Evolutionary conservation across 1,284 basidiomycete genomes (phyloP).

Genomic region (Volvariella volvacea): DNA sequence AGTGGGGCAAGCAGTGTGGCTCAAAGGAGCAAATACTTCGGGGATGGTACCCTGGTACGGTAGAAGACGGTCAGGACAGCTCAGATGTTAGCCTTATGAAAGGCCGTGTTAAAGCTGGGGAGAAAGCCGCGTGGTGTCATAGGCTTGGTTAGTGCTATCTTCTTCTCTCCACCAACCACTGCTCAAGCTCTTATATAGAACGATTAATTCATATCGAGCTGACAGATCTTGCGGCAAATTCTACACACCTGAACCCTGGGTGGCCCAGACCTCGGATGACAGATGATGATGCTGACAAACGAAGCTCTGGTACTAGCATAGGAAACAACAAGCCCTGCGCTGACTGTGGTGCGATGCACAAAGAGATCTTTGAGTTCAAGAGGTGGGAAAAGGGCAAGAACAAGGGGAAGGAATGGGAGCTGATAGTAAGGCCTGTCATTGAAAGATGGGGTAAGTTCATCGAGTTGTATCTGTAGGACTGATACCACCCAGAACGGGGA

Average conservation of each 20-base stretch:
- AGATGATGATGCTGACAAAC: constrained; percentile 10
- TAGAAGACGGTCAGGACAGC: constrained; percentile 16
- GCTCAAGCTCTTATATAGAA: constrained; percentile 42
- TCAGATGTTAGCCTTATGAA: constrained; percentile 32
- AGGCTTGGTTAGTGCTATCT: constrained; percentile 25
- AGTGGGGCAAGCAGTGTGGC: constrained; percentile 67
- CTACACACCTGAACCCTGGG: constrained; percentile 48
- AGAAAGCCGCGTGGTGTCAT: constrained; percentile 43
- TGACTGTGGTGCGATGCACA: constrained; percentile 56
- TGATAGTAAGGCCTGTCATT: constrained; percentile 65
- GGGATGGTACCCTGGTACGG: constrained; percentile 31
- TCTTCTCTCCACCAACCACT: constrained; percentile 1
- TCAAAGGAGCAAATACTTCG: constrained; percentile 37
- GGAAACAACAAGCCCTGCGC: constrained; percentile 18
- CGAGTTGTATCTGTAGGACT: constrained; percentile 29
- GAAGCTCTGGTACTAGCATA: constrained; percentile 9
- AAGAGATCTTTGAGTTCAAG: constrained; percentile 70
- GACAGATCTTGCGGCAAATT: constrained; percentile 52
- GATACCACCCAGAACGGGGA: neutral
- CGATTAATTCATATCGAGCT: constrained; percentile 72
- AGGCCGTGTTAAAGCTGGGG: constrained; percentile 40
- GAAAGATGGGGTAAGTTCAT: constrained; percentile 70
- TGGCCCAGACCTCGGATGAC: constrained; percentile 28
- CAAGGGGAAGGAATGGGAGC: constrained; percentile 65
- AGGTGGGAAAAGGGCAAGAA: constrained; percentile 42